Evolutionary conservation across 2,329 filamentous ascomycete species (phyloP).

Genomic region (Alternaria rosae): DNA sequence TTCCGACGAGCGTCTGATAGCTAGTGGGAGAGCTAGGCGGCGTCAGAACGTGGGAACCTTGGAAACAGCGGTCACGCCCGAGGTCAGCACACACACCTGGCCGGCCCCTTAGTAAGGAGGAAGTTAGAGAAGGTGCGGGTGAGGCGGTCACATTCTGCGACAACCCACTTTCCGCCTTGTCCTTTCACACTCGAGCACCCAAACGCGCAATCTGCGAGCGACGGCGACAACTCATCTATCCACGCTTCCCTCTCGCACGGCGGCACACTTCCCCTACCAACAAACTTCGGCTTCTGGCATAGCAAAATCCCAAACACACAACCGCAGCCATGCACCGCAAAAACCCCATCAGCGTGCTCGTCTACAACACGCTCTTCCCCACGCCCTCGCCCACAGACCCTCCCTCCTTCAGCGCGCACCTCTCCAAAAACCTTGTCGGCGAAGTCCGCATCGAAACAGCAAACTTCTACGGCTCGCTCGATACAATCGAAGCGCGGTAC

Average conservation of each 20-base stretch:
- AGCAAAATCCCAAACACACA: not conserved
- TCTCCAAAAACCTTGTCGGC: constrained; percentile 74
- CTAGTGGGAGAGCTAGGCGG: constrained; percentile 18
- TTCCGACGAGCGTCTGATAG: constrained; percentile 24
- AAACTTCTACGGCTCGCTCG: constrained; percentile 79
- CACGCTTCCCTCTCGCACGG: constrained; percentile 5
- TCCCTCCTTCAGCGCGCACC: constrained; percentile 72
- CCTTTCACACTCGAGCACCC: not conserved
- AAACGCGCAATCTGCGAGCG: constrained; percentile 10
- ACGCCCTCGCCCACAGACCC: constrained; percentile 72
- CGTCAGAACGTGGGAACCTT: constrained; percentile 22
- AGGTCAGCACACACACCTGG: constrained; percentile 22
- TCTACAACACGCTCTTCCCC: constrained; percentile 77
- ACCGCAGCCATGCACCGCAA: constrained; percentile 71
- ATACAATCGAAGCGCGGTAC: constrained; percentile 81
- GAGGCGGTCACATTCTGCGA: constrained; percentile 22
- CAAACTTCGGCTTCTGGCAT: not conserved
- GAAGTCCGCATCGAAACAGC: constrained; percentile 82
- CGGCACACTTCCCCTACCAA: constrained; percentile 1
- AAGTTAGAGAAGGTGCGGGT: constrained; percentile 18
- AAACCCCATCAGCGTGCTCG: constrained; percentile 72
- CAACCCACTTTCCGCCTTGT: constrained; percentile 2
- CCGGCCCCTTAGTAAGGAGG: constrained; percentile 4
- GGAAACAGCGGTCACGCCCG: constrained; percentile 31
- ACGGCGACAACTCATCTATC: constrained; percentile 3